phyloP scores from a whole-genome alignment of 805 yeast genomes.

The Torulaspora quercuum region DNA sequence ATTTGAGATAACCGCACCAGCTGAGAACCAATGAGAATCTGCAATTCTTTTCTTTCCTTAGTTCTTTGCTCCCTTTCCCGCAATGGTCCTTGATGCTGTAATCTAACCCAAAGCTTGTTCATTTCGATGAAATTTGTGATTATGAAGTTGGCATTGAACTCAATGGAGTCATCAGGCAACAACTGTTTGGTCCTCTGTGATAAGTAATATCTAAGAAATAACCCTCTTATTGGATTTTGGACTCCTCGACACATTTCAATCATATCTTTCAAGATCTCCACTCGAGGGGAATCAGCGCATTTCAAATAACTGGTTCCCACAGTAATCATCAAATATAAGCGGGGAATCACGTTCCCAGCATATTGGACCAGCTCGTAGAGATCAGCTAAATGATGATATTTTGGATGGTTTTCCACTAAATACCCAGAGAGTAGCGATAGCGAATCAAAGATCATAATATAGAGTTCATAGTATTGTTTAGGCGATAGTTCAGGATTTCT shows the following conservation, averaged over 20 bases:
- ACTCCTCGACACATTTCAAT: slow-evolving; percentile 97
- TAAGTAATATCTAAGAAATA: slow-evolving; percentile 83
- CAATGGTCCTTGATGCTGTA: slow-evolving; percentile 93
- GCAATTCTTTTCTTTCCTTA: slow-evolving; percentile 81
- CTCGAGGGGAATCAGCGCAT: slow-evolving; percentile 69
- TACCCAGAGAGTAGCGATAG: slow-evolving; percentile 63
- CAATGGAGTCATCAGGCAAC: slow-evolving; percentile 30
- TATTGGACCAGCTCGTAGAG: slow-evolving; percentile 93
- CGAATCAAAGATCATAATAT: slow-evolving; percentile 79
- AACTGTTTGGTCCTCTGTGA: slow-evolving; percentile 69
- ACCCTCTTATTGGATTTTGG: slow-evolving; percentile 90
- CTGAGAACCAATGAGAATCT: slow-evolving; percentile 89
- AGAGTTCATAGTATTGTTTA: slow-evolving; percentile 89
- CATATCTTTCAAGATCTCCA: slow-evolving; percentile 91
- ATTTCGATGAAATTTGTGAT: slow-evolving; percentile 89
- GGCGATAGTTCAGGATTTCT: slow-evolving; percentile 75
- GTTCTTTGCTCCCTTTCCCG: slow-evolving; percentile 71
- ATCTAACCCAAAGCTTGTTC: slow-evolving; percentile 96
- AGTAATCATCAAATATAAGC: slow-evolving; percentile 90
- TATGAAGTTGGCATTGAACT: slow-evolving; percentile 58
- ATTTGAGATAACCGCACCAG: slow-evolving; percentile 84
- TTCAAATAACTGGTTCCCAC: slow-evolving; percentile 89
- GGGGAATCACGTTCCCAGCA: slow-evolving; percentile 88
- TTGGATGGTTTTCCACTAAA: slow-evolving; percentile 63
- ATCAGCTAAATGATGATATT: slow-evolving; percentile 72